Evolutionary conservation across 208 protist genomes (phyloP).

Genomic region (Acanthamoeba castellanii): DNA sequence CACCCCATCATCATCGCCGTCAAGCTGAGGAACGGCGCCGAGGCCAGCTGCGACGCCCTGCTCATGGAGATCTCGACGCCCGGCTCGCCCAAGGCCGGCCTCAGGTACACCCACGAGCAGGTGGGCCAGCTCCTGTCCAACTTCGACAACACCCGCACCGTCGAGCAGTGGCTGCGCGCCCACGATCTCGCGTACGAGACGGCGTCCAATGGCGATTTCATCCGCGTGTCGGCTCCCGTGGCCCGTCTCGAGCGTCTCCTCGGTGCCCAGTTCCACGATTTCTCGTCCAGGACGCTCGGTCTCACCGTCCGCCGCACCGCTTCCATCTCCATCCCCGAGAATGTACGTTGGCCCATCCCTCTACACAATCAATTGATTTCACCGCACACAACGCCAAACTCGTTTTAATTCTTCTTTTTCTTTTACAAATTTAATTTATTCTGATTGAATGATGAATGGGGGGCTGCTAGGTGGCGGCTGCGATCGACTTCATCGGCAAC

Average conservation of each 20-base stretch:
- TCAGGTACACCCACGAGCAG: constrained; percentile 21
- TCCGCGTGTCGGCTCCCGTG: constrained; percentile 13
- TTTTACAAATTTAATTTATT: neutral
- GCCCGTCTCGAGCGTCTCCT: constrained; percentile 19
- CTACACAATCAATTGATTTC: neutral
- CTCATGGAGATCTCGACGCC: constrained; percentile 57
- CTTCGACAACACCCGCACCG: constrained; percentile 4
- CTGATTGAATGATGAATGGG: neutral
- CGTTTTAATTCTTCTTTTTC: neutral
- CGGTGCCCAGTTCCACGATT: constrained; percentile 48
- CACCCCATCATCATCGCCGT: constrained; percentile 44
- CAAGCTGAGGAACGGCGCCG: neutral
- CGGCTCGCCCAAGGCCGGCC: constrained; percentile 22
- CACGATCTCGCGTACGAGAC: constrained; percentile 4
- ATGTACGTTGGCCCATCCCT: neutral
- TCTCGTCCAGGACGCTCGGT: neutral
- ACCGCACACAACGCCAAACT: neutral
- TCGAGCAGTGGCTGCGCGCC: constrained; percentile 51
- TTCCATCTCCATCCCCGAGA: neutral
- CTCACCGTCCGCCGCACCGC: neutral
- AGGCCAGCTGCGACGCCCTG: neutral
- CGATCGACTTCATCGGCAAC: constrained; percentile 57
- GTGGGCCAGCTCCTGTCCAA: constrained; percentile 38
- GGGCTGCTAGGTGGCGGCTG: constrained; percentile 2
- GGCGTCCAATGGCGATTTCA: constrained; percentile 35